Evolutionary conservation across 345 rosid genomes (phyloP).

Genomic region (Citrus sp.): DNA sequence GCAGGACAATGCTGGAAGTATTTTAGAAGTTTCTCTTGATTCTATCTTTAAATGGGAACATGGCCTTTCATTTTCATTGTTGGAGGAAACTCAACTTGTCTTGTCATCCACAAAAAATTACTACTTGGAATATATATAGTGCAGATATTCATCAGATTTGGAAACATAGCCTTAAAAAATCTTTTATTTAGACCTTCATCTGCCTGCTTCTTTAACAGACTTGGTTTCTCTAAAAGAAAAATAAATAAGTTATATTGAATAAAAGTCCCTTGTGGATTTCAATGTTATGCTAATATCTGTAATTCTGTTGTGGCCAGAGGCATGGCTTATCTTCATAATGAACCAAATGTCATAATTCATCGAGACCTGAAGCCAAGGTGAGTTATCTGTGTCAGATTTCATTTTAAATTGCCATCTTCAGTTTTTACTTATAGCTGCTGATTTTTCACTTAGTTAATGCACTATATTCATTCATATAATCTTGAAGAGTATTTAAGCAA

Average conservation of each 20-base stretch:
- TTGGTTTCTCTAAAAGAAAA: not conserved
- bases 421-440: not conserved
- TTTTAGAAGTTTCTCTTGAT: not conserved
- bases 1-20: not conserved
- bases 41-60: not conserved
- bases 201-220: not conserved
- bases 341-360: constrained; percentile 95
- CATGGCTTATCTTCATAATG: constrained; percentile 98
- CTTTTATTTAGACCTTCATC: not conserved
- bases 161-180: not conserved
- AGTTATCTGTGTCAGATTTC: constrained; percentile 14
- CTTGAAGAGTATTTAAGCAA: not conserved
- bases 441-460: not conserved
- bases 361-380: constrained; percentile 96
- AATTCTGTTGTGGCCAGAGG: constrained; percentile 53
- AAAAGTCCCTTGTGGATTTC: not conserved
- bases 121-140: not conserved
- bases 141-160: not conserved
- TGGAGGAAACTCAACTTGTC: not conserved
- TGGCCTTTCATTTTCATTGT: not conserved
- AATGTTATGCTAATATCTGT: constrained; percentile 19
- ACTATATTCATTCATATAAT: not conserved
- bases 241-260: too few relatives aligned
- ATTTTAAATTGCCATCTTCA: not conserved
- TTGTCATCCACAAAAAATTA: not conserved